Evolutionary conservation across 768 basidiomycete genomes (phyloP).

Genomic region (Mycena indigotica): DNA sequence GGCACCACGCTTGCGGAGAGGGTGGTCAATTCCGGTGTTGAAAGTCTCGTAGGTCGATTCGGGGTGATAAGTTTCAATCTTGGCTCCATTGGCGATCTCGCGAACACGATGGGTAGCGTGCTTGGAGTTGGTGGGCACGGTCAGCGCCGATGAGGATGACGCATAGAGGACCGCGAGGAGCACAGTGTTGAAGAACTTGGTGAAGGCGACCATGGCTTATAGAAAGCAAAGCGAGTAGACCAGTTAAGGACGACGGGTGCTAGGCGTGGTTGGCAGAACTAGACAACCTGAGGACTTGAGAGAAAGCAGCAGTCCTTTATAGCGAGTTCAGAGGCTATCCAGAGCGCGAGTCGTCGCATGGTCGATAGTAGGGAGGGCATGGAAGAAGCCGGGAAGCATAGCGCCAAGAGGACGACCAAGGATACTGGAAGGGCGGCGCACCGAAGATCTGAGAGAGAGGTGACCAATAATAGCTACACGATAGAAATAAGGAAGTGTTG

Average conservation of each 20-base stretch:
- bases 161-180: conserved; percentile 32
- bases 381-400: not conserved
- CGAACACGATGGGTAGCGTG: conserved; percentile 36
- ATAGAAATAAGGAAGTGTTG: too few relatives aligned
- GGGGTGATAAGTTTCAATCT: conserved; percentile 41
- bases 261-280: conserved; percentile 14
- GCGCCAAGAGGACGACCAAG: not conserved
- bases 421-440: too few relatives aligned
- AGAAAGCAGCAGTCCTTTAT: conserved; percentile 1
- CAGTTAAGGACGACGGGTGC: conserved; percentile 16
- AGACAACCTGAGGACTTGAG: conserved; percentile 7
- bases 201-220: conserved; percentile 28
- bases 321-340: conserved; percentile 1
- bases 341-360: not conserved
- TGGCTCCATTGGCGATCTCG: conserved; percentile 30
- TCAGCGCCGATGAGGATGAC: conserved; percentile 29
- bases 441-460: too few relatives aligned
- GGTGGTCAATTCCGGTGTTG: conserved; percentile 31
- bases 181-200: conserved; percentile 34
- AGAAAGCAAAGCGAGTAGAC: not conserved
- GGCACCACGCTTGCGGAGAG: conserved; percentile 23
- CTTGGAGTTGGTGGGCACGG: conserved; percentile 32
- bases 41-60: conserved; percentile 38
- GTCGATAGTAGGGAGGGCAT: not conserved
- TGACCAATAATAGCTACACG: too few relatives aligned